Evolutionary conservation across 768 basidiomycete genomes (phyloP), one percentile per base, ranked within the genome.

Genomic region (Solioccasus polychromus): DNA sequence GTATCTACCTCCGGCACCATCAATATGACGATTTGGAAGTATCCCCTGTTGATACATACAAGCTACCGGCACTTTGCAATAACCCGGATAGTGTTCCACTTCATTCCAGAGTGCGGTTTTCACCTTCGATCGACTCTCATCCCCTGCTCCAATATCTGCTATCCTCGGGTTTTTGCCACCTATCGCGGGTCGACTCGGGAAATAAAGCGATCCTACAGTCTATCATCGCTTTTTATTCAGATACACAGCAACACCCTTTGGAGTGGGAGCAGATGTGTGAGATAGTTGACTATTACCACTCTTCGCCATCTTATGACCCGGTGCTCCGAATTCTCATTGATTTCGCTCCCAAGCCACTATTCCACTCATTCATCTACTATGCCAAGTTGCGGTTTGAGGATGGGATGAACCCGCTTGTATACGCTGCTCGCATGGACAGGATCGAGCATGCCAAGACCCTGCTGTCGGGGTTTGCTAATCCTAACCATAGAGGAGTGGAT

Each of bases 141-240:
- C 34, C 45, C 7, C 45, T 53, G 28, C 39, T 52, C 4, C 19
- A n/a, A 35, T 54, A 54, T 37, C 43, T 41, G 4, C 14, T 17
- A 7, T 17, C 5, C 6, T 4, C 5, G 4, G 35, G 25, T 11
- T 52, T 52, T 32, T 9, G 29, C 5, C 53, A 54, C 40, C 44
- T 54, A n/a, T 8, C 11, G 1, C 6, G 28, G 6, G 31, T 42
- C 30, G 9, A 22, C 12, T 20, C 9, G 3, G n/a, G 20, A 19
- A 44, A 28, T 7, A 30, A 2, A 10, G 22, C 8, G 0, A 15
- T 52, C 25, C 26, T 48, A 1, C 18, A 2, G 3, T 45, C 45
- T 8, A 25, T 54, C 11, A 11, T 19, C 18, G 15, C 26, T 18
- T 18, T 54, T 1, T 3, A 35, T 10, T 17, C 23, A 2, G 39